Evolutionary conservation across 2,329 filamentous ascomycete genomes (phyloP), one percentile per base, ranked within the genome.

Genomic region (Sarocladium strictum): DNA sequence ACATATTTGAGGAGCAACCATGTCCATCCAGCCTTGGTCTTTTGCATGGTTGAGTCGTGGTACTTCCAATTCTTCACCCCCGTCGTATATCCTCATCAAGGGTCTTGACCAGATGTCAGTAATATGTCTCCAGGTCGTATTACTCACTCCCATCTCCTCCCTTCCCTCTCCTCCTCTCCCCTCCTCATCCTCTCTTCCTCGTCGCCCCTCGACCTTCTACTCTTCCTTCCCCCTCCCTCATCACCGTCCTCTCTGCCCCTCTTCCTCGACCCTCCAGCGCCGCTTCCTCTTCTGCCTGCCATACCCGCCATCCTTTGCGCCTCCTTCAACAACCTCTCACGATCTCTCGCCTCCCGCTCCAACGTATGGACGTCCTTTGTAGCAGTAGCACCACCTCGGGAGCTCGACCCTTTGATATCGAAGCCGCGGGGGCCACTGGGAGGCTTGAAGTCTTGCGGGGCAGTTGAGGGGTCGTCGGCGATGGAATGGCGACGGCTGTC

Each of bases 241-340:
- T 67, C 70, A 15, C 65, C 74, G 4, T 73, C 76, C 17, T 38
- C 50, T 12, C 50, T 24, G 76, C 76, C 75, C 27, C 53, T 26
- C 27, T 37, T 24, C 76, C 75, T n/a, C 78, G 71, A 52, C 73
- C 67, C 58, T 82, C 69, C 60, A 73, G 61, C 54, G 75, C n/a
- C n/a, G n/a, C 71, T 37, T 70, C 68, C 53, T 47, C 35, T 37
- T 27, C 78, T 62, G 53, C 76, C 71, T 2, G 74, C 67, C 53
- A 83, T 65, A 41, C 80, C 75, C 43, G 83, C 76, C 68, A 86
- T 81, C 33, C 82, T 78, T 67, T 89, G 83, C 37, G 83, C 81
- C 68, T 90, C 86, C 62, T 85, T 86, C 12, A 86, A 73, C 53
- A 88, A 72, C 24, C 86, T 76, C 66, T 87, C 84, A 45, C 84